A percentile compares a stretch with the other conserved stretches of the same genome.
phyloP scores from a whole-genome alignment of 2,329 filamentous ascomycete genomes.

The Aspergillus unguis region DNA sequence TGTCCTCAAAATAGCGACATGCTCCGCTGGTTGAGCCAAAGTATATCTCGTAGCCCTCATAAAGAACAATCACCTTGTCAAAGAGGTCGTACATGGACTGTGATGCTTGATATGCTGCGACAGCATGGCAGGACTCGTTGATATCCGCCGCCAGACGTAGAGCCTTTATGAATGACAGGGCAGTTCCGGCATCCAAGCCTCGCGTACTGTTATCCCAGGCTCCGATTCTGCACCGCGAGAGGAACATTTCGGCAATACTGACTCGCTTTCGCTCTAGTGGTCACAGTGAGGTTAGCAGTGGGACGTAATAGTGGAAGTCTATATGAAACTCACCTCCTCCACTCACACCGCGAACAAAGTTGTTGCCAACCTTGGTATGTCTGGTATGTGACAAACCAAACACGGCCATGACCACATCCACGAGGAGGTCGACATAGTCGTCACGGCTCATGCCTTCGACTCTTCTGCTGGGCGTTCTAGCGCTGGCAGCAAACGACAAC shows the following conservation, averaged over 20 bases:
- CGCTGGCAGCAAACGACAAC: conserved; percentile 65
- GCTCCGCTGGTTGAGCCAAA: conserved; percentile 61
- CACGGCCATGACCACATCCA: conserved; percentile 40
- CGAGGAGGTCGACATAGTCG: not conserved
- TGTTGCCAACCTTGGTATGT: conserved; percentile 46
- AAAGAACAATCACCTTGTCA: conserved; percentile 67
- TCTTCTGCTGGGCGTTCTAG: not conserved
- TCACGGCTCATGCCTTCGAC: not conserved
- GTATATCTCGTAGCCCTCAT: conserved; percentile 71
- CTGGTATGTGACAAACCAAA: conserved; percentile 47
- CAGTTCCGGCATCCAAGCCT: conserved; percentile 50
- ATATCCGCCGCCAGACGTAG: conserved; percentile 48
- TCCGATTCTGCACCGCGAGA: conserved; percentile 43
- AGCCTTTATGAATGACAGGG: conserved; percentile 52
- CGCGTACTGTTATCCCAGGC: conserved; percentile 46
- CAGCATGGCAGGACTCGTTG: conserved; percentile 44
- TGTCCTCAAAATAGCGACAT: conserved; percentile 61
- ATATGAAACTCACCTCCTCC: conserved; percentile 39
- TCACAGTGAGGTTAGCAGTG: no score
- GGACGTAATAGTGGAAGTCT: no score
- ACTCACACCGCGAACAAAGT: conserved; percentile 58
- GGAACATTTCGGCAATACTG: conserved; percentile 53
- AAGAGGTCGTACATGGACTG: conserved; percentile 52
- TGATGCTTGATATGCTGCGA: conserved; percentile 51
- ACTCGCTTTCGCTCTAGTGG: conserved; percentile 54